Base-by-base conservation (phyloP, 176 grass and related monocot species). In the Pontederia crassipes region DNA sequence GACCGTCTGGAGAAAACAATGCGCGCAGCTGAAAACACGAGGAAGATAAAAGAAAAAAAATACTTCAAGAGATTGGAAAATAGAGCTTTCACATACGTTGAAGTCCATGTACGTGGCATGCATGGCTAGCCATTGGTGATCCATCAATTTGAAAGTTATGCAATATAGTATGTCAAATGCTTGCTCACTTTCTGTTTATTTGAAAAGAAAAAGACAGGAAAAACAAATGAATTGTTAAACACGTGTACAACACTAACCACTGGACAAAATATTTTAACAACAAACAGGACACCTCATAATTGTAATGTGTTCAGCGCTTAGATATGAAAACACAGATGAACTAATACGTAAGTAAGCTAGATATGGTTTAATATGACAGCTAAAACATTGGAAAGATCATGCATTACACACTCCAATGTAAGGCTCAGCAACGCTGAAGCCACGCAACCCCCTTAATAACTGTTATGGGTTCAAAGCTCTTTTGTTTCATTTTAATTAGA, bases 61-160 rank as follows among this genome's bases (percentile, higher is more conserved):
- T 58, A 7, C 12, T 26, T 61, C 8, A 61, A 11, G 17, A 14
- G 8, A 11, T 20, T 57, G 55, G 27, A 20, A 20, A 57, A 6
- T 14, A 46, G 59, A 13, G 27, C n/a, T 18, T 12, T 28, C 0
- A 27, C 46, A 9, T 56, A 68, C 66, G 14, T 68, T 68, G 66
- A 68, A 68, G 53, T 68, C 66, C 66, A 68, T 68, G 52, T 68
- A 68, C 2, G 66, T 55, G 66, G 66, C 66, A 32, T 32, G 66
- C 66, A 68, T 68, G 13, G 66, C 52, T 4, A 68, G 66, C 66
- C 66, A 68, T 26, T 68, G 66, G n/a, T 57, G 66, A 68, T 68
- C 66, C 66, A 68, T 68, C 66, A 68, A 18, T 35, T 68, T 68
- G 66, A 68, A 68, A 68, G 66, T 57, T 18, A 68, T 45, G 32